phyloP scores from a whole-genome alignment of 345 rosid species.

The Eutrema heterophyllum region DNA sequence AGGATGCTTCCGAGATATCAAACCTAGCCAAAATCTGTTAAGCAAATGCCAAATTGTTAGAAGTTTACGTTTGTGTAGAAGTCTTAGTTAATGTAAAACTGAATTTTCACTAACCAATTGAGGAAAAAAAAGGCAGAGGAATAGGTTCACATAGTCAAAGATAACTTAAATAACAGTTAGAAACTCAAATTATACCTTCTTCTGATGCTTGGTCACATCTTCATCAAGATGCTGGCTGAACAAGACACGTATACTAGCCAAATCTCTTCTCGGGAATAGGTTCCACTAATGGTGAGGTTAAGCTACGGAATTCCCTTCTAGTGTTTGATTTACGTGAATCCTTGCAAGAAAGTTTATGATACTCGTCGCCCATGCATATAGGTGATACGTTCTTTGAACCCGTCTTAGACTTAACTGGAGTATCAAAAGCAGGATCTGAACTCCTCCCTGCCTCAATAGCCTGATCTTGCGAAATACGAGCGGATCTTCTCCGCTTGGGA shows the following conservation, averaged over 20 bases:
- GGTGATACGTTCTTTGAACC: slow-evolving; percentile 61
- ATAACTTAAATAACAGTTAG: background rate
- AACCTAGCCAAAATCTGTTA: slow-evolving; percentile 66
- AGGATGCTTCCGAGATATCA: slow-evolving; percentile 50
- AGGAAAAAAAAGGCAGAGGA: background rate
- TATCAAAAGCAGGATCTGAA: slow-evolving; percentile 19
- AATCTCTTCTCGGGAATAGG: slow-evolving; percentile 59
- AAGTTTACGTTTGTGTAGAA: background rate
- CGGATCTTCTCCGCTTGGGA: slow-evolving; percentile 57
- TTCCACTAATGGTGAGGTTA: slow-evolving; percentile 33
- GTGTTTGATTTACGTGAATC: slow-evolving; percentile 42
- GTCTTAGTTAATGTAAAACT: background rate
- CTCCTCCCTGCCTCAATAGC: slow-evolving; percentile 27
- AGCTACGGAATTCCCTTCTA: slow-evolving; percentile 45
- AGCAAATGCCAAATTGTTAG: slow-evolving; percentile 16
- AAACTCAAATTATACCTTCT: slow-evolving; percentile 50
- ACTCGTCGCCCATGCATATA: slow-evolving; percentile 76
- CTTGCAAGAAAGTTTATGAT: slow-evolving; percentile 53
- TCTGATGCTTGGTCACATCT: slow-evolving; percentile 66
- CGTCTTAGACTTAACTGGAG: slow-evolving; percentile 31
- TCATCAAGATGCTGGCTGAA: slow-evolving; percentile 90
- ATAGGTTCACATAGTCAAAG: background rate
- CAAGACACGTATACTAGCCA: slow-evolving; percentile 57
- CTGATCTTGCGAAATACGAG: slow-evolving; percentile 30
- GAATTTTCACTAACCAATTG: background rate